Conservation (phyloP, 2,329 filamentous ascomycete species). For the Fusarium euwallaceae region DNA sequence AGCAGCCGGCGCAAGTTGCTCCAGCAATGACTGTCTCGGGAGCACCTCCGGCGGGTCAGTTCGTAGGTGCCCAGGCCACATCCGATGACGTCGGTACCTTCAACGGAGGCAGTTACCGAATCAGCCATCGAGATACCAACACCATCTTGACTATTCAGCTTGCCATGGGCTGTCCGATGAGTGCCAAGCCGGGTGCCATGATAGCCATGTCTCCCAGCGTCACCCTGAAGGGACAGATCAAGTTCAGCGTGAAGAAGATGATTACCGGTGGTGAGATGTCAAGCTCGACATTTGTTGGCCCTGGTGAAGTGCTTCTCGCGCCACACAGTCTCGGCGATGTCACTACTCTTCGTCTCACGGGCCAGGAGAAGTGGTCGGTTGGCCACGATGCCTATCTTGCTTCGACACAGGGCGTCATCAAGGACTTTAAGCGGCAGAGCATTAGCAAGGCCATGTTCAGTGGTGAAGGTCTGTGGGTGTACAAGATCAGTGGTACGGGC, state of each 20-base stretch:
- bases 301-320: conserved; percentile 88
- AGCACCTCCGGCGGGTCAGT: conserved; percentile 65
- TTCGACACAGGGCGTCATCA: conserved; percentile 86
- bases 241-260: conserved; percentile 94
- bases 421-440: conserved; percentile 88
- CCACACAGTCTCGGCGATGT: conserved; percentile 88
- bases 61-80: conserved; percentile 71
- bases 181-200: conserved; percentile 88
- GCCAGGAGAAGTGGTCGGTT: conserved; percentile 83
- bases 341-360: conserved; percentile 80
- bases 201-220: conserved; percentile 94
- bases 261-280: conserved; percentile 84
- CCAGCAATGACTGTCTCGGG: conserved; percentile 53
- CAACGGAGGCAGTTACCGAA: conserved; percentile 94
- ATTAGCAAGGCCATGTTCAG: conserved; percentile 93
- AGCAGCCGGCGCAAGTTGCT: conserved; percentile 42
- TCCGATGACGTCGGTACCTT: conserved; percentile 95
- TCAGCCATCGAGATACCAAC: conserved; percentile 93
- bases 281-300: conserved; percentile 85
- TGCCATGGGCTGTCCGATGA: conserved; percentile 87
- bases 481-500: conserved; percentile 85
- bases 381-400: conserved; percentile 90
- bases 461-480: conserved; percentile 92
- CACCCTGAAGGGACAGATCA: conserved; percentile 83
- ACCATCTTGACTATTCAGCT: conserved; percentile 90